Evolutionary conservation across 2,329 filamentous ascomycete genomes (phyloP).

Genomic region (Fusarium abutilonis): DNA sequence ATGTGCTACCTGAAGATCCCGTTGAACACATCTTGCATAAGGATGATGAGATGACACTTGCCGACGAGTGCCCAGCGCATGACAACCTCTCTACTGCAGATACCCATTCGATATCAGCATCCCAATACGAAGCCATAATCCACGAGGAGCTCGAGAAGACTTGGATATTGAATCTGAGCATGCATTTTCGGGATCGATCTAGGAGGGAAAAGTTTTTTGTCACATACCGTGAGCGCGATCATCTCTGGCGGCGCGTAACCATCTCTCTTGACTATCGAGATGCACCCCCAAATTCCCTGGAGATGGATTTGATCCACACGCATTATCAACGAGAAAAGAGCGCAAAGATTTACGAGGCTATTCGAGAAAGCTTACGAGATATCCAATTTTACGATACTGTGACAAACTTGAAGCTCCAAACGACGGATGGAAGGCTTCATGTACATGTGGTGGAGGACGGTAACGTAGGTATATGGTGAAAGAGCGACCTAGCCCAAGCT

Average conservation of each 20-base stretch:
- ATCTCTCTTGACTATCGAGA: conserved; percentile 92
- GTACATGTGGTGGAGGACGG: conserved; percentile 98
- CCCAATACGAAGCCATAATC: conserved; percentile 70
- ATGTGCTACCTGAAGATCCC: conserved; percentile 17
- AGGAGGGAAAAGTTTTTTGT: conserved; percentile 98
- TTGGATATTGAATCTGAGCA: conserved; percentile 97
- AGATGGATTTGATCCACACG: conserved; percentile 80
- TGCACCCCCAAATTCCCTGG: conserved; percentile 81
- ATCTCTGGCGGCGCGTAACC: conserved; percentile 86
- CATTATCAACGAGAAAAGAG: conserved; percentile 92
- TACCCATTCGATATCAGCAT: conserved; percentile 60
- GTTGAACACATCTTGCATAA: conserved; percentile 15
- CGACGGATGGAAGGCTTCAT: conserved; percentile 85
- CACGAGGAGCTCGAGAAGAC: conserved; percentile 83
- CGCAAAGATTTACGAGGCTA: conserved; percentile 90
- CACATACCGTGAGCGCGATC: conserved; percentile 85
- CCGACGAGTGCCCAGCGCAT: conserved; percentile 37
- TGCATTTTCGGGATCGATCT: conserved; percentile 96
- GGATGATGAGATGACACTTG: conserved; percentile 38
- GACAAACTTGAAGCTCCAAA: conserved; percentile 94
- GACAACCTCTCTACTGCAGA: conserved; percentile 53
- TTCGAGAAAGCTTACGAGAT: conserved; percentile 88
- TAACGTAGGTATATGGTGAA: conserved; percentile 63
- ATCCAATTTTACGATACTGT: conserved; percentile 97
- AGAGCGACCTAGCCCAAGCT: conserved; percentile 13